Conservation (phyloP, 2,329 filamentous ascomycete species). For the Basipetospora chlamydospora region DNA sequence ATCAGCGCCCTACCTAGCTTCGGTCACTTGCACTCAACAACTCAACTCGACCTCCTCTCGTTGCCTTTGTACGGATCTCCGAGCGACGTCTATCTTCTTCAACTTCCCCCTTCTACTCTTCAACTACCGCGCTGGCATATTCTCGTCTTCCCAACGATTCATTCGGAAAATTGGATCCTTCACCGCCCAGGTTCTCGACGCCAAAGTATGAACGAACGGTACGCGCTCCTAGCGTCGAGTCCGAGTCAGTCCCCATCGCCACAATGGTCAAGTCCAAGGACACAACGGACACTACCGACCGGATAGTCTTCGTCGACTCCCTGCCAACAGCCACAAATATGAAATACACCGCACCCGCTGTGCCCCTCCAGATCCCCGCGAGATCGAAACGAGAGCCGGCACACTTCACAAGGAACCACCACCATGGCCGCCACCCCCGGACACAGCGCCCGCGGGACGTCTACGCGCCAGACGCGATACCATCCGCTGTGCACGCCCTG, state of each 20-base stretch:
- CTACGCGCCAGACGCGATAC: conserved; percentile 38
- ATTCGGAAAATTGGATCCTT: too few relatives aligned
- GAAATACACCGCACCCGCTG: conserved; percentile 1
- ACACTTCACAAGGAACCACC: conserved; percentile 14
- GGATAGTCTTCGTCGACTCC: too few relatives aligned
- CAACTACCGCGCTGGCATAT: too few relatives aligned
- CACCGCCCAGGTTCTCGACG: too few relatives aligned
- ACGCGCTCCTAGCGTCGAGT: background rate
- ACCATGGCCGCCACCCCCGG: conserved; percentile 22
- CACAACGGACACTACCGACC: too few relatives aligned
- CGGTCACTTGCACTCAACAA: too few relatives aligned
- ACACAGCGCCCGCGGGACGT: conserved; percentile 21
- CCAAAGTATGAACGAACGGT: conserved; percentile 3
- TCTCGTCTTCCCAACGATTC: too few relatives aligned
- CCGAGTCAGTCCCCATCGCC: background rate
- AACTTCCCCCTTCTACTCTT: too few relatives aligned
- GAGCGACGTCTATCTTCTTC: too few relatives aligned
- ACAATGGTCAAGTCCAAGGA: conserved; percentile 4
- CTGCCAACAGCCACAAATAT: background rate
- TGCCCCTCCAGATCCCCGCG: conserved; percentile 30
- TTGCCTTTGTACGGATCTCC: too few relatives aligned
- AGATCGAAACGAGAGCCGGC: conserved; percentile 23
- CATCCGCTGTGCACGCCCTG: conserved; percentile 44
- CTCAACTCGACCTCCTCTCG: too few relatives aligned
- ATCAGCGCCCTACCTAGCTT: too few relatives aligned